Evolutionary conservation across 208 protist genomes (phyloP).

Genomic region (Leishmania amazonensis): DNA sequence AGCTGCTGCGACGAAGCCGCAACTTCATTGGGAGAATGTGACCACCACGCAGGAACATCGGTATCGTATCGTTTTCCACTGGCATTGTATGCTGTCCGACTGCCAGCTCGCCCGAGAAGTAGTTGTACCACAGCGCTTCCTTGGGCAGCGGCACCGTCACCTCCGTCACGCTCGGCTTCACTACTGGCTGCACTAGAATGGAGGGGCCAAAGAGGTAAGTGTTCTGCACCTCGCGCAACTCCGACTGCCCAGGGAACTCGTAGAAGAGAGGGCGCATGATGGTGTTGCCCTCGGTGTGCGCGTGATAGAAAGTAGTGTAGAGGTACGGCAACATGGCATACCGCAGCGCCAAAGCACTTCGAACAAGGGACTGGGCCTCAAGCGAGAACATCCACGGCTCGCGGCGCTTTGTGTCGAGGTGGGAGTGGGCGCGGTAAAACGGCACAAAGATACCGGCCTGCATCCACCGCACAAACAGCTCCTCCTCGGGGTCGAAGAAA

Average conservation of each 20-base stretch:
- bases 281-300: slow-evolving; percentile 79
- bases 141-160: slow-evolving; percentile 83
- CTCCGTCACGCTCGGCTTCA: slow-evolving; percentile 41
- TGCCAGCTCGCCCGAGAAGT: slow-evolving; percentile 43
- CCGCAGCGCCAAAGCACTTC: slow-evolving; percentile 77
- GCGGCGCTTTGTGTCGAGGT: slow-evolving; percentile 96
- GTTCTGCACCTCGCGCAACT: slow-evolving; percentile 84
- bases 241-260: slow-evolving; percentile 92
- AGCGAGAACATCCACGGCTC: slow-evolving; percentile 98
- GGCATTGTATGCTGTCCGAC: slow-evolving; percentile 14
- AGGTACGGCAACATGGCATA: slow-evolving; percentile 97
- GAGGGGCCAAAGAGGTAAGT: slow-evolving; percentile 91
- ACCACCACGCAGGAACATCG: slow-evolving; percentile 94
- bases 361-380: slow-evolving; percentile 60
- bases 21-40: slow-evolving; percentile 93
- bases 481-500: slow-evolving; percentile 96
- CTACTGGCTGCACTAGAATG: slow-evolving; percentile 92
- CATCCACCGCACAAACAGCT: slow-evolving; percentile 98
- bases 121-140: slow-evolving; percentile 75
- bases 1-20: slow-evolving; percentile 84
- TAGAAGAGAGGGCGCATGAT: slow-evolving; percentile 96
- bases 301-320: slow-evolving; percentile 96
- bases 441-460: slow-evolving; percentile 96
- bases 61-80: slow-evolving; percentile 89
- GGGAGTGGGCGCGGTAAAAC: slow-evolving; percentile 98